Base-by-base conservation (phyloP, 306 rosid species). In the Carpinus viminea region DNA sequence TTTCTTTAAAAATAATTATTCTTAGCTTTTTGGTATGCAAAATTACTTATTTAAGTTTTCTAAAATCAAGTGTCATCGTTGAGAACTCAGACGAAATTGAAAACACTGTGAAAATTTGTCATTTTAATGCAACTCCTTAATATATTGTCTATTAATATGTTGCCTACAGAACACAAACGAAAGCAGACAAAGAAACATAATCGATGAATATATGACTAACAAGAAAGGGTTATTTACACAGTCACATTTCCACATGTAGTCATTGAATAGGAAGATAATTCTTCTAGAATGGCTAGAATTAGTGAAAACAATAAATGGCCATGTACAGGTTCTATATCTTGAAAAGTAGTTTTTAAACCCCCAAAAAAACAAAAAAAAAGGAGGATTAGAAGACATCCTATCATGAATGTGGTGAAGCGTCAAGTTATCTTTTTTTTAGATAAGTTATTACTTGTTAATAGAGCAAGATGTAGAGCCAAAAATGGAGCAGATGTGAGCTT, bases 401-500 rank as follows among this genome's bases (percentile, higher is more conserved):
- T 41, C 51, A n/a, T 66, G 2, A 13, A 41, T 66, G 16, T n/a
- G 8, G 51, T 18, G 72, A 66, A 66, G 51, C 12, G 26, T 66
- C 51, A 38, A 41, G 31, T 28, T n/a, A 66, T n/a, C 38, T 18
- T 36, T 36, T 36, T 36, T 36, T 36, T 36, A 36, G 5, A 36
- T 36, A 36, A 3, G 41, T 36, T 36, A 36, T 36, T 36, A 36
- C 41, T 36, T 36, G 34, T 26, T 57, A n/a, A 9, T 9, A 57
- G 64, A 57, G 64, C 34, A 21, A 57, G 34, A 57, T 57, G 34
- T 57, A 21, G 73, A 60, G 80, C 60, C 73, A n/a, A 85, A 21
- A 81, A 81, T 78, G 87, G 87, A 83, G 80, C 89, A 86, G 84
- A 86, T 78, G 80, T 80, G 72, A 70, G 85, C 80, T 81, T 48